These are phyloP conservation scores for Brassica carinata DNA, from an alignment of 345 rosid species.

Conservation along the genomic window DNA sequence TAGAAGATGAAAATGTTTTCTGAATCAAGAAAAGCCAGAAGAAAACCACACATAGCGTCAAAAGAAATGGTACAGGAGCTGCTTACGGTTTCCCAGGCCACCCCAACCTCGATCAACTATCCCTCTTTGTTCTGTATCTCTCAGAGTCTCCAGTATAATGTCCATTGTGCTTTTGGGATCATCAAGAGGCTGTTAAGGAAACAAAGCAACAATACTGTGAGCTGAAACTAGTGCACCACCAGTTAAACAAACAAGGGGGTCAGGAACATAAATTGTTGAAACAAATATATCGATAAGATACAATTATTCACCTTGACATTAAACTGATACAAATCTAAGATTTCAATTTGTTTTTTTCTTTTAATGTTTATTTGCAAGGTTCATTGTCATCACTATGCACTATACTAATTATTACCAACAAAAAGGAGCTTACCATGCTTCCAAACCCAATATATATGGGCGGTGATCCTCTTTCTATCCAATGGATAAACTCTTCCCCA, in stretches of 20 bases:
- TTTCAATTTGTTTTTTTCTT: background rate
- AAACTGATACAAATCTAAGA: background rate
- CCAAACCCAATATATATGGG: constrained; percentile 97
- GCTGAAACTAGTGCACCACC: constrained; percentile 2
- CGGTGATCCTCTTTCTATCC: constrained; percentile 76
- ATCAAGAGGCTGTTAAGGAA: constrained; percentile 74
- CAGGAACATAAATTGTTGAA: background rate
- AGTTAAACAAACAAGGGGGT: background rate
- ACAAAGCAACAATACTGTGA: constrained; percentile 4
- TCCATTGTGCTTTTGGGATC: constrained; percentile 76
- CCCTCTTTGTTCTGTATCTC: constrained; percentile 88
- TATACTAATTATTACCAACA: background rate
- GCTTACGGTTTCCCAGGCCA: constrained; percentile 82
- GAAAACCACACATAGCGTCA: background rate
- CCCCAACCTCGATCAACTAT: constrained; percentile 97
- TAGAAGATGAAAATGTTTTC: background rate
- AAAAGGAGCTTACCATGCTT: constrained; percentile 76
- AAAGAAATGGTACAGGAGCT: constrained; percentile 23
- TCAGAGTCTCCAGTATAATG: constrained; percentile 80
- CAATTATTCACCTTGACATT: background rate
- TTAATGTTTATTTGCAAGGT: background rate
- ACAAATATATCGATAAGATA: background rate
- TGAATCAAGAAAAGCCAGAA: background rate
- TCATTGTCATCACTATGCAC: background rate
- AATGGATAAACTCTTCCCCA: constrained; percentile 59